A percentile compares a stretch with the other conserved stretches of the same genome.
Conservation (phyloP, 1,284 basidiomycete genomes). For the Rhodotorula mucilaginosa region DNA sequence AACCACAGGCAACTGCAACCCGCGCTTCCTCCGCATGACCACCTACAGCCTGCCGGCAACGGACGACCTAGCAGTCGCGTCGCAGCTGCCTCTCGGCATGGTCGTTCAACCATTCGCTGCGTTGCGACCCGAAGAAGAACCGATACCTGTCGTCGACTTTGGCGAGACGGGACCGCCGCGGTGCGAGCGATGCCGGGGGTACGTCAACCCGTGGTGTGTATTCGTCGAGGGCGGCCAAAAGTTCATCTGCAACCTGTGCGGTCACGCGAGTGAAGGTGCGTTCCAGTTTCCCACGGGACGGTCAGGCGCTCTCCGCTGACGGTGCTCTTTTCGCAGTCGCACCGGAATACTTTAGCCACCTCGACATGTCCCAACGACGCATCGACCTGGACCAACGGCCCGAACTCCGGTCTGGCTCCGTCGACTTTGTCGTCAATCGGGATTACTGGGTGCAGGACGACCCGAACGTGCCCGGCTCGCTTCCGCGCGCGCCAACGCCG, state of each 20-base stretch:
- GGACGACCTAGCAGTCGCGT: conserved; percentile 74
- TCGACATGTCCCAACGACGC: conserved; percentile 76
- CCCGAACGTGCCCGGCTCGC: conserved; percentile 31
- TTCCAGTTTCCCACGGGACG: not conserved
- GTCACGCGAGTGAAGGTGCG: conserved; percentile 72
- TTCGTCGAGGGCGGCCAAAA: conserved; percentile 80
- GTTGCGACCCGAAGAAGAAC: conserved; percentile 66
- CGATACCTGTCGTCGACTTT: conserved; percentile 68
- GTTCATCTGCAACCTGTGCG: conserved; percentile 93
- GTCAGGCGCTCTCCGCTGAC: too few relatives aligned
- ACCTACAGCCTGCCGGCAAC: conserved; percentile 74
- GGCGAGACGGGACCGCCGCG: conserved; percentile 73
- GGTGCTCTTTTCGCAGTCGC: conserved; percentile 57
- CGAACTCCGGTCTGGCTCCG: conserved; percentile 84
- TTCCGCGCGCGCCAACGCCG: conserved; percentile 61
- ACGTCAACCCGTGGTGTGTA: conserved; percentile 91
- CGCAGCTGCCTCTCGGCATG: conserved; percentile 78
- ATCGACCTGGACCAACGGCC: conserved; percentile 79
- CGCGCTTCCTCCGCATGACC: conserved; percentile 64
- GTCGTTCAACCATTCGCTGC: conserved; percentile 89
- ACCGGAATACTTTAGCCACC: conserved; percentile 78
- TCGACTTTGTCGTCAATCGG: conserved; percentile 82
- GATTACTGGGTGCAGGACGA: conserved; percentile 81
- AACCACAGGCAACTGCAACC: conserved; percentile 63
- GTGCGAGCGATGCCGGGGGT: conserved; percentile 81